Conservation (phyloP, 768 basidiomycete genomes). For the Sistotremastrum suecicum region DNA sequence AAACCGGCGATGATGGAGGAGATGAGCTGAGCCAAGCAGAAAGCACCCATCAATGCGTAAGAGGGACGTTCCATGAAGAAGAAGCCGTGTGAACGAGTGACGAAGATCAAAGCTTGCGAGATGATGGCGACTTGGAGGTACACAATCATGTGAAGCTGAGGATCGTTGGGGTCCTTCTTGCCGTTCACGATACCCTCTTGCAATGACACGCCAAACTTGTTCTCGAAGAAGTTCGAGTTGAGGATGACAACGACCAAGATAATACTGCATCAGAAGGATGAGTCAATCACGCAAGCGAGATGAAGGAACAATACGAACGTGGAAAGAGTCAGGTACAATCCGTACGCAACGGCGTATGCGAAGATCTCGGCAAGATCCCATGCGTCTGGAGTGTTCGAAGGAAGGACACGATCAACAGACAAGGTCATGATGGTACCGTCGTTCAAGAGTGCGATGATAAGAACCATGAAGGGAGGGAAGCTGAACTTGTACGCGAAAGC, state of each 20-base stretch:
- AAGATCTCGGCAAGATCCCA: slow-evolving; percentile 98
- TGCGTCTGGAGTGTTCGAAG: slow-evolving; percentile 81
- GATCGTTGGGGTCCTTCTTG: slow-evolving; percentile 40
- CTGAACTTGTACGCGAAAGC: slow-evolving; percentile 94
- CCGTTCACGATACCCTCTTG: slow-evolving; percentile 10
- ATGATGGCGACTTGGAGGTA: slow-evolving; percentile 98
- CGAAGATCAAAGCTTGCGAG: slow-evolving; percentile 94
- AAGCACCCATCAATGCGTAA: slow-evolving; percentile 74
- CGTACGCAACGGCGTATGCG: slow-evolving; percentile 89
- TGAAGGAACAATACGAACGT: slow-evolving; percentile 41
- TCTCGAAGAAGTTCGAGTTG: slow-evolving; percentile 80
- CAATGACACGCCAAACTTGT: slow-evolving; percentile 66
- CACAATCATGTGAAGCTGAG: slow-evolving; percentile 74
- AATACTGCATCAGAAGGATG: slow-evolving; percentile 29
- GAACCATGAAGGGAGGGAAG: slow-evolving; percentile 99
- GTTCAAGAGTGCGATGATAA: slow-evolving; percentile 93
- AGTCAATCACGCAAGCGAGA: slow-evolving; percentile 4
- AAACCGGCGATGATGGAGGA: slow-evolving; percentile 93
- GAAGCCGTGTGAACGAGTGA: slow-evolving; percentile 87
- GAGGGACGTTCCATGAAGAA: slow-evolving; percentile 98
- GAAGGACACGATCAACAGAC: slow-evolving; percentile 89
- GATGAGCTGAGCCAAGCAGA: slow-evolving; percentile 86
- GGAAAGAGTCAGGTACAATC: slow-evolving; percentile 81
- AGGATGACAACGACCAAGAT: slow-evolving; percentile 73
- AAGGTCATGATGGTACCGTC: slow-evolving; percentile 99